A percentile compares a stretch with the other conserved stretches of the same genome.
phyloP scores from a whole-genome alignment of 345 rosid species.

The Salix koriyanagi region DNA sequence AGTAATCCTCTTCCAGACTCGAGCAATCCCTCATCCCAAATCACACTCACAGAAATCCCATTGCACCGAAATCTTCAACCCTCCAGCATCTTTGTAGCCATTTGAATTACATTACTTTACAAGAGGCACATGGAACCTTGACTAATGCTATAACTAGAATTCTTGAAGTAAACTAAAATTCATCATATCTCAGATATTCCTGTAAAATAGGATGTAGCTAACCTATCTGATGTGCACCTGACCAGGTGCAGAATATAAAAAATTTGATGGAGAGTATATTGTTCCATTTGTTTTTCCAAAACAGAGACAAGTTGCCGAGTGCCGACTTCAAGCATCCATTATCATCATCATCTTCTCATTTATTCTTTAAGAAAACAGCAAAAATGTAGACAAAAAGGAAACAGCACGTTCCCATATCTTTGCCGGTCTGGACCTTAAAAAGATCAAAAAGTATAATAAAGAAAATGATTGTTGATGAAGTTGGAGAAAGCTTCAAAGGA shows the following conservation, averaged over 20 bases:
- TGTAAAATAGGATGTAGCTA: neutral
- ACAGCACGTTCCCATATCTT: too few species aligned
- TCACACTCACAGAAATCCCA: neutral
- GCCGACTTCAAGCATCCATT: slow-evolving; percentile 8
- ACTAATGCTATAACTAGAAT: neutral
- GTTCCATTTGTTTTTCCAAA: neutral
- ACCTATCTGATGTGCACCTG: neutral
- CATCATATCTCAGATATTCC: neutral
- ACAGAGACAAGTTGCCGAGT: neutral
- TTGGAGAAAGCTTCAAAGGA: too few species aligned
- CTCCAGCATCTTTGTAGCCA: neutral
- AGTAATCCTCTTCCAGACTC: neutral
- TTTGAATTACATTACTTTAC: neutral
- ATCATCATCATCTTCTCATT: neutral
- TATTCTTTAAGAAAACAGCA: neutral
- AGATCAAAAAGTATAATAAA: too few species aligned
- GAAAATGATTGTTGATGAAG: too few species aligned
- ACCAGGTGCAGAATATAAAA: neutral
- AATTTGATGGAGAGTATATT: neutral
- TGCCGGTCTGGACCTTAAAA: too few species aligned
- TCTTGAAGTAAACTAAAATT: neutral
- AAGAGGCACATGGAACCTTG: neutral
- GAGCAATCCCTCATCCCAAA: neutral
- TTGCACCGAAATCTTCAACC: neutral
- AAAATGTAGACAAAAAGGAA: too few species aligned